These are phyloP conservation scores for Tilletia indica DNA, from an alignment of 1,284 basidiomycete genomes.

Conservation along the genomic window DNA sequence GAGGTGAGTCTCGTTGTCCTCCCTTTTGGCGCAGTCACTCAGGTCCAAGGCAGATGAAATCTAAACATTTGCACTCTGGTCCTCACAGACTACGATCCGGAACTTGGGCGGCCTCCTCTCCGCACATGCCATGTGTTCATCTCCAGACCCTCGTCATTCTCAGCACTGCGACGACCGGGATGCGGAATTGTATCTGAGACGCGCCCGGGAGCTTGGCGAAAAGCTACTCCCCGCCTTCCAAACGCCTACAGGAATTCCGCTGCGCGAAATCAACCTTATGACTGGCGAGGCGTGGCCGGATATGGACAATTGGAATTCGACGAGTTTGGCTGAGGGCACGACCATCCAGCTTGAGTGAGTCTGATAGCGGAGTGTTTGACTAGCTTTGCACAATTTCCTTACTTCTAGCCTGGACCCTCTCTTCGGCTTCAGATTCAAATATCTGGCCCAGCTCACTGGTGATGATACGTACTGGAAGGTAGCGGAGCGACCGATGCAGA, in stretches of 20 bases:
- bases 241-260: conserved; percentile 71
- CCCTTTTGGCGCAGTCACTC: not conserved
- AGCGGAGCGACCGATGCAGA: conserved; percentile 63
- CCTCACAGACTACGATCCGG: conserved; percentile 70
- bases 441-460: conserved; percentile 76
- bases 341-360: conserved; percentile 51
- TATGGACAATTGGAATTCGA: conserved; percentile 66
- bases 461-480: conserved; percentile 77
- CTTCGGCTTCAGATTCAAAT: conserved; percentile 68
- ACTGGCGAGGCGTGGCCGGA: conserved; percentile 68
- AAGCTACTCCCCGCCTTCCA: conserved; percentile 78
- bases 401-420: not conserved
- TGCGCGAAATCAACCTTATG: conserved; percentile 74
- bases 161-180: conserved; percentile 29
- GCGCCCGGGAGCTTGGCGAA: conserved; percentile 70
- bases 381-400: conserved; percentile 50
- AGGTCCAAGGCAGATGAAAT: too few relatives aligned
- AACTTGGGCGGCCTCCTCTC: conserved; percentile 79
- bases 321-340: conserved; percentile 68
- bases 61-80: not conserved
- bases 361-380: too few relatives aligned
- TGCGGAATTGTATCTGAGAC: conserved; percentile 47
- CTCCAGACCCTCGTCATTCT: conserved; percentile 35
- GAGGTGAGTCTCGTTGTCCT: conserved; percentile 64
- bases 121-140: conserved; percentile 58